phyloP scores from a whole-genome alignment of 495 filamentous ascomycete genomes.

The Neurospora sp. region DNA sequence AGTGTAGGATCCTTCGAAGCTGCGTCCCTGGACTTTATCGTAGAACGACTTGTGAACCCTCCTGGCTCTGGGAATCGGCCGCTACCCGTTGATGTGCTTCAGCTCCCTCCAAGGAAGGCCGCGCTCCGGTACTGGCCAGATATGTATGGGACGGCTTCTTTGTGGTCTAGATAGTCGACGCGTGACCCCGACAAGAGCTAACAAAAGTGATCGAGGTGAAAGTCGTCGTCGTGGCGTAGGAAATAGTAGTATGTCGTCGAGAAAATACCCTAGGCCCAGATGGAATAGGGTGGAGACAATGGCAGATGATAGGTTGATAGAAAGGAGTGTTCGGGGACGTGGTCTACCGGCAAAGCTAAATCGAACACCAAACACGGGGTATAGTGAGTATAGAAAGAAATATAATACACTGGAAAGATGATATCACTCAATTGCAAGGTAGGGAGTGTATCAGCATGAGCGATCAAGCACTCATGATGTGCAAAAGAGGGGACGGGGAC shows the following conservation, averaged over 20 bases:
- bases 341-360: background rate
- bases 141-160: background rate
- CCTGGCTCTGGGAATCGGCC: background rate
- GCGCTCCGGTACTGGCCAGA: background rate
- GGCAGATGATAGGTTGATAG: background rate
- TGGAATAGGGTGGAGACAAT: background rate
- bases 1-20: background rate
- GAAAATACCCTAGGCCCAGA: conserved; percentile 1
- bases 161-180: background rate
- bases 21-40: background rate
- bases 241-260: conserved; percentile 2
- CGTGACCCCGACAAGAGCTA: background rate
- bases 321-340: background rate
- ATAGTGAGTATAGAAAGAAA: background rate
- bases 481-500: background rate
- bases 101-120: background rate
- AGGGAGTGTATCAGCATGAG: background rate
- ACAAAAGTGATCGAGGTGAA: background rate
- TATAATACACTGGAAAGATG: background rate
- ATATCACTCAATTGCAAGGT: background rate
- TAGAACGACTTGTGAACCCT: background rate
- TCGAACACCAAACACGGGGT: background rate
- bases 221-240: background rate
- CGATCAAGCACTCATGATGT: background rate
- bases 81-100: background rate